These are phyloP conservation scores for Prosopis cineraria DNA, from an alignment of 306 rosid genomes.

Conservation along the genomic window DNA sequence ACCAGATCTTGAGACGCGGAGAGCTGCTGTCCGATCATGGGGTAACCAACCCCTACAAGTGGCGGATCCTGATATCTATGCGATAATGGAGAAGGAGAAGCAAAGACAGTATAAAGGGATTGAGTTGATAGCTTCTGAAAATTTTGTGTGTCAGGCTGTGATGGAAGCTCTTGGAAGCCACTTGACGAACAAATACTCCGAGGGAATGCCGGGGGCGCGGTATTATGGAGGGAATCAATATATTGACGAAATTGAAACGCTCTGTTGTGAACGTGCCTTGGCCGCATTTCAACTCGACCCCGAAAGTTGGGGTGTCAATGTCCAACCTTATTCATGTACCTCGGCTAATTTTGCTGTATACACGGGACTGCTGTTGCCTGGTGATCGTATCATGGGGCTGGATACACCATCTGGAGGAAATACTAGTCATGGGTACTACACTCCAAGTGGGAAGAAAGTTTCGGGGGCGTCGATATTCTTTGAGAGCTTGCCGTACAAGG, in stretches of 20 bases:
- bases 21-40: conserved; percentile 65
- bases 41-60: conserved; percentile 62
- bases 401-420: conserved; percentile 98
- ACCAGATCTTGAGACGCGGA: conserved; percentile 61
- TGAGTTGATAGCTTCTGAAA: conserved; percentile 93
- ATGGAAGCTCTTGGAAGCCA: conserved; percentile 95
- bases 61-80: conserved; percentile 72
- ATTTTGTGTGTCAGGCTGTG: conserved; percentile 82
- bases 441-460: conserved; percentile 86
- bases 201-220: conserved; percentile 88
- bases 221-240: conserved; percentile 82
- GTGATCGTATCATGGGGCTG: conserved; percentile 92
- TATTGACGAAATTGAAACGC: conserved; percentile 82
- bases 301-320: conserved; percentile 85
- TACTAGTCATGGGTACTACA: conserved; percentile 89
- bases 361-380: conserved; percentile 78
- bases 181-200: conserved; percentile 87
- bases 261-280: conserved; percentile 85
- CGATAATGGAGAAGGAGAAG: conserved; percentile 86
- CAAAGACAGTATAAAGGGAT: conserved; percentile 72
- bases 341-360: conserved; percentile 93
- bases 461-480: conserved; percentile 89
- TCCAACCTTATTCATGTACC: conserved; percentile 92
- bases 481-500: conserved; percentile 89
- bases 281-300: conserved; percentile 65